Evolutionary conservation across 176 grass and related monocot genomes (phyloP).

Genomic region (Musa troglodytarum): DNA sequence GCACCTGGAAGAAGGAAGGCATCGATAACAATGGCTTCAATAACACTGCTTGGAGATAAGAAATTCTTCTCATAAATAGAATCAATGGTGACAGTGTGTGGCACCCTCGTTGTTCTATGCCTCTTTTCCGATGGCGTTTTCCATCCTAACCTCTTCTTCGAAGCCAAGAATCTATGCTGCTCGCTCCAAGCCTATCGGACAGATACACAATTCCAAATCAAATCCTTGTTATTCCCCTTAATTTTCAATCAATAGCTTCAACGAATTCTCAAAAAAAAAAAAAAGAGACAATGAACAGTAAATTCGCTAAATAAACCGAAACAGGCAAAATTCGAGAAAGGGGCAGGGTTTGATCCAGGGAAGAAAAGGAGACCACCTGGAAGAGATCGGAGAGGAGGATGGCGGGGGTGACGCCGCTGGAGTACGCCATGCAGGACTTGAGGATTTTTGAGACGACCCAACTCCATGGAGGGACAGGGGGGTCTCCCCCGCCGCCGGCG

Average conservation of each 20-base stretch:
- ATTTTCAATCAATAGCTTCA: not conserved
- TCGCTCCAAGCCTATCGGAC: constrained; percentile 74
- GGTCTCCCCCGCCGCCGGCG: not conserved
- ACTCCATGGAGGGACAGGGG: constrained; percentile 40
- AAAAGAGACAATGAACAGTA: not conserved
- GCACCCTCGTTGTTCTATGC: constrained; percentile 51
- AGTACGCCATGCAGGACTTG: constrained; percentile 67
- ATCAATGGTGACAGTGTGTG: constrained; percentile 57
- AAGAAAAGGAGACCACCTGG: constrained; percentile 33
- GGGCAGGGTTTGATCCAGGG: not conserved
- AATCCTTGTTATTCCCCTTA: not conserved
- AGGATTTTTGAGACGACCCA: constrained; percentile 70
- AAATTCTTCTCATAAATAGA: constrained; percentile 89
- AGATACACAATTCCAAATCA: not conserved
- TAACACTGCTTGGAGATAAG: constrained; percentile 57
- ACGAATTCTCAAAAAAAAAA: no score
- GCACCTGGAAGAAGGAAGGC: constrained; percentile 78
- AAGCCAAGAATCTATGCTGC: constrained; percentile 52
- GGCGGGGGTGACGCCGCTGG: constrained; percentile 75
- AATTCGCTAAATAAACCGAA: not conserved
- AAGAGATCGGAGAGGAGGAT: constrained; percentile 90
- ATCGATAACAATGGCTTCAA: constrained; percentile 62
- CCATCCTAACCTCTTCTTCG: constrained; percentile 59
- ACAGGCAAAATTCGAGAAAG: not conserved
- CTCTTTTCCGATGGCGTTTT: constrained; percentile 46